Evolutionary conservation across 441 rosid species (phyloP), one percentile per base, ranked within the genome.

Genomic region (Mallotus repandus): DNA sequence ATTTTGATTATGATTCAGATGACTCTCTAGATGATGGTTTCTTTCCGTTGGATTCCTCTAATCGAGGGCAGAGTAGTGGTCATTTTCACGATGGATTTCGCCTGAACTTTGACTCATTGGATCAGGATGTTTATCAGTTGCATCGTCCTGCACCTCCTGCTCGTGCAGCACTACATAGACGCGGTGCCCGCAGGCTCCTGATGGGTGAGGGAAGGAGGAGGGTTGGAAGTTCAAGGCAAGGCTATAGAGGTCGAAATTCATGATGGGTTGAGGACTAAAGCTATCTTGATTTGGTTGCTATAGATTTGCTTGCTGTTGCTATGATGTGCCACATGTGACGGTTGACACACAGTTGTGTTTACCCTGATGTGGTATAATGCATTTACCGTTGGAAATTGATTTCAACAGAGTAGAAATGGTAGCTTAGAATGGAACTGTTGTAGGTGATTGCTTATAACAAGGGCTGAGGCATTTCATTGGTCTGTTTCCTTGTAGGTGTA

Each of bases 1-100:
- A 82, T 64, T 86, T 81, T 77, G 90, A 86, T 69, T 85, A 86
- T 81, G 91, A 85, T 63, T 85, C 87, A 0, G 96, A 85, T 62
- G 92, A 92, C 14, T 84, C 87, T 52, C 38, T 81, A 25, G 86
- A 79, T 72, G 96, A 84, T 16, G 80, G 74, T 9, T 75, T 76
- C 55, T 49, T 84, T 41, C 76, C 81, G 32, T 66, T 88, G 49
- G 88, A 85, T 19, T 71, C 86, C 9, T 84, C 77, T 25, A 76
- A 81, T 79, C 81, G 66, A 52, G 75, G 82, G 57, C 84, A 84
- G 63, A 54, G 82, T 59, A 55, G 73, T 58, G 71, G 71, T 8
- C 73, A 43, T 22, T 75, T 38, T 71, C 79, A 7, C 70, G 64
- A 68, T 80, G 82, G 69, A 74, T 81, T 66, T 61, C 79, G 77